phyloP scores from a whole-genome alignment of 768 basidiomycete genomes.

The Agaricus subrufescens region DNA sequence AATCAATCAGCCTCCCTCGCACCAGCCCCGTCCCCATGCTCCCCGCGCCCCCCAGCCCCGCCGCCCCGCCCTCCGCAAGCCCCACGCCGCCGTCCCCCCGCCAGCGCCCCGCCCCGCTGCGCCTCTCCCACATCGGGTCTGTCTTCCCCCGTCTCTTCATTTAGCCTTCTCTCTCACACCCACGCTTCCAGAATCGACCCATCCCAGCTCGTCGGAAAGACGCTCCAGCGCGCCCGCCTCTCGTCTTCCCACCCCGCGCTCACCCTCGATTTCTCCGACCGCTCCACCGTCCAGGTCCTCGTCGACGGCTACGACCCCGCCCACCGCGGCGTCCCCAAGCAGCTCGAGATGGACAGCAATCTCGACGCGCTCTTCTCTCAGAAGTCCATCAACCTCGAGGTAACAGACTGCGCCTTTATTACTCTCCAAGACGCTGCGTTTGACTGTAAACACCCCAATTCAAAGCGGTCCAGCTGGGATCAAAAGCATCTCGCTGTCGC shows the following conservation, averaged over 20 bases:
- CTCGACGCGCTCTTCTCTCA: constrained; percentile 32
- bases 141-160: background rate
- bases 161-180: background rate
- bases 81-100: constrained; percentile 23
- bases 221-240: constrained; percentile 31
- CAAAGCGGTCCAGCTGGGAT: constrained; percentile 31
- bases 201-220: constrained; percentile 37
- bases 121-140: constrained; percentile 27
- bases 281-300: constrained; percentile 42
- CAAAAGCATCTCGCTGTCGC: constrained; percentile 46
- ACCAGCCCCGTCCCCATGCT: constrained; percentile 4
- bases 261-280: constrained; percentile 43
- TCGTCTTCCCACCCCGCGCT: constrained; percentile 41
- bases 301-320: constrained; percentile 60
- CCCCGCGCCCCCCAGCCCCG: constrained; percentile 4
- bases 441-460: constrained; percentile 28
- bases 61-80: constrained; percentile 20
- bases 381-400: constrained; percentile 30
- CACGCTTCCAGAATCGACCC: constrained; percentile 33
- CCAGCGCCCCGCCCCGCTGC: constrained; percentile 16
- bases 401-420: constrained; percentile 50
- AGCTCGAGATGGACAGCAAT: constrained; percentile 48
- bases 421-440: constrained; percentile 58
- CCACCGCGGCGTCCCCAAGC: constrained; percentile 53
- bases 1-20: background rate